Percentiles rank a stretch among this genome's conserved stretches.
phyloP scores from a whole-genome alignment of 2,329 filamentous ascomycete species.

The Uncinocarpus reesii region DNA sequence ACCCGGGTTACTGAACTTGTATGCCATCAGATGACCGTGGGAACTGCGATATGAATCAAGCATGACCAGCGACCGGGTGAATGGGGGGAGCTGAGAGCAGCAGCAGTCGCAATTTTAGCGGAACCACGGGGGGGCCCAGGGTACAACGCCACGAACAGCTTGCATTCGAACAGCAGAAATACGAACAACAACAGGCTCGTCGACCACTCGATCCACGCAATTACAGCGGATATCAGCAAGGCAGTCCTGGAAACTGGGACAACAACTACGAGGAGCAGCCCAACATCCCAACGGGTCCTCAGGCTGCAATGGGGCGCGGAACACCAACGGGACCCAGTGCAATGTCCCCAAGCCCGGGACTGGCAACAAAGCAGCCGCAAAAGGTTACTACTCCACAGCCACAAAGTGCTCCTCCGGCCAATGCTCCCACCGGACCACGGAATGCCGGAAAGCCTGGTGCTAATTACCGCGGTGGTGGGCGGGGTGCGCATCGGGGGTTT shows the following conservation, averaged over 20 bases:
- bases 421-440: slow-evolving; percentile 89
- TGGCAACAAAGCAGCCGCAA: slow-evolving; percentile 28
- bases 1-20: slow-evolving; percentile 25
- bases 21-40: slow-evolving; percentile 26
- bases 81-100: slow-evolving; percentile 38
- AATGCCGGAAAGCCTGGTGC: slow-evolving; percentile 85
- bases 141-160: slow-evolving; percentile 64
- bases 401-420: slow-evolving; percentile 54
- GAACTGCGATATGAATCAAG: slow-evolving; percentile 16
- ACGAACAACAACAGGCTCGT: slow-evolving; percentile 57
- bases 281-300: slow-evolving; percentile 48
- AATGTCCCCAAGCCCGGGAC: slow-evolving; percentile 31
- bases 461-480: slow-evolving; percentile 84
- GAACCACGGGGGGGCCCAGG: slow-evolving; percentile 40
- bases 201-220: slow-evolving; percentile 39
- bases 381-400: slow-evolving; percentile 39
- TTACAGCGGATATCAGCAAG: slow-evolving; percentile 40
- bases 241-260: slow-evolving; percentile 80
- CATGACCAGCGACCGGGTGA: slow-evolving; percentile 30
- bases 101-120: slow-evolving; percentile 38
- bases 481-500: slow-evolving; percentile 62
- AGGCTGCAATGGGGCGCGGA: slow-evolving; percentile 37
- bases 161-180: slow-evolving; percentile 67
- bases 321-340: slow-evolving; percentile 32
- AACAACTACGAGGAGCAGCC: slow-evolving; percentile 97